These are phyloP conservation scores for Chaetomium globosum DNA, from an alignment of 2,329 filamentous ascomycete genomes.

Conservation along the genomic window DNA sequence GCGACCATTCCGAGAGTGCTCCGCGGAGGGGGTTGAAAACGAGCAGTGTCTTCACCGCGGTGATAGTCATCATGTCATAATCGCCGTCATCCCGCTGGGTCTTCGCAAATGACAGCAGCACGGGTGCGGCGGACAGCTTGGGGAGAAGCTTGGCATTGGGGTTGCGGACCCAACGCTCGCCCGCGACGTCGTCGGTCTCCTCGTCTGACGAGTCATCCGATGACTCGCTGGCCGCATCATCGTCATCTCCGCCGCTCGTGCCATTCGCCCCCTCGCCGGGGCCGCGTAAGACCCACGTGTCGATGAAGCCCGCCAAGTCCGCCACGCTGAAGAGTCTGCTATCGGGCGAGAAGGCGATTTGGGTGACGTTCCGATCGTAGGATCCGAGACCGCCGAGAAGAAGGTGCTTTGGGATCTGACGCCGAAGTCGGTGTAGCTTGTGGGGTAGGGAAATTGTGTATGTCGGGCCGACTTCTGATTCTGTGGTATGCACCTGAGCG, in stretches of 20 bases:
- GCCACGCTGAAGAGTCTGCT: constrained; percentile 76
- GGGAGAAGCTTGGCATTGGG: constrained; percentile 70
- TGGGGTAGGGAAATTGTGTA: constrained; percentile 49
- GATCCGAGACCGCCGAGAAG: constrained; percentile 68
- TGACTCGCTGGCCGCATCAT: constrained; percentile 39
- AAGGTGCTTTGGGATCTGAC: constrained; percentile 57
- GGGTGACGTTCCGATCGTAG: constrained; percentile 76
- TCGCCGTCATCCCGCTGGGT: constrained; percentile 48
- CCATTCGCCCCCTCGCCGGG: constrained; percentile 49
- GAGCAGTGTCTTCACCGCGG: constrained; percentile 65
- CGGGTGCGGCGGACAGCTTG: constrained; percentile 65
- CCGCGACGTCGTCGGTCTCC: constrained; percentile 42
- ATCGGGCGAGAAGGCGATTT: constrained; percentile 76
- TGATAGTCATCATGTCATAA: constrained; percentile 58
- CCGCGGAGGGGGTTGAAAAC: constrained; percentile 80
- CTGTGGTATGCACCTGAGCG: constrained; percentile 48
- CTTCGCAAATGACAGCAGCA: constrained; percentile 68
- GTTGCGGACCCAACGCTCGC: constrained; percentile 74
- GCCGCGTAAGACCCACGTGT: constrained; percentile 77
- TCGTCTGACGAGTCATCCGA: constrained; percentile 36
- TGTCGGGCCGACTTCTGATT: constrained; percentile 43
- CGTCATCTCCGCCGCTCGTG: constrained; percentile 41
- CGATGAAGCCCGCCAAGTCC: constrained; percentile 82
- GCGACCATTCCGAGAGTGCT: constrained; percentile 80
- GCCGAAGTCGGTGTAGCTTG: constrained; percentile 56